These are phyloP conservation scores for Naganishia onofrii DNA, from an alignment of 768 basidiomycete species.

Conservation along the genomic window DNA sequence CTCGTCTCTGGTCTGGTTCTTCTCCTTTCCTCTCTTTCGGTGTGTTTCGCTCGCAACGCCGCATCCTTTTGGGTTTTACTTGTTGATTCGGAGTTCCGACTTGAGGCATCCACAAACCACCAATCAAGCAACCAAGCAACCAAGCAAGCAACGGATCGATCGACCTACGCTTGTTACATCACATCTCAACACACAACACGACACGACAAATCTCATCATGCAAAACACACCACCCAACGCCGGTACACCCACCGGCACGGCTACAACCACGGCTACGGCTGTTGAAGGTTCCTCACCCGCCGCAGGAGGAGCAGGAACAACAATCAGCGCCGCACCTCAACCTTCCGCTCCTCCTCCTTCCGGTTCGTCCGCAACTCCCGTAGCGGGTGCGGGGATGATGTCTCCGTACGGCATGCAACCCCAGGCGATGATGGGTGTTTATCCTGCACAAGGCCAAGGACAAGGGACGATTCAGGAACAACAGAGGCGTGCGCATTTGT, in stretches of 20 bases:
- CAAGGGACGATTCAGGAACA: slow-evolving; percentile 16
- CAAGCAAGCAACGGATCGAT: too few species aligned
- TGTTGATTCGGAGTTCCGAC: too few species aligned
- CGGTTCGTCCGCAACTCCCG: too few species aligned
- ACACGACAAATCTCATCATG: not conserved
- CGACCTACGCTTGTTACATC: too few species aligned
- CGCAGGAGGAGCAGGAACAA: not conserved
- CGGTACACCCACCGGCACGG: not conserved
- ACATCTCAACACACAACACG: not conserved
- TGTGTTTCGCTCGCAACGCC: too few species aligned
- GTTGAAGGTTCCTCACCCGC: too few species aligned
- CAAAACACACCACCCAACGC: not conserved
- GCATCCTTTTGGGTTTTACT: not conserved
- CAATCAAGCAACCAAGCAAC: too few species aligned
- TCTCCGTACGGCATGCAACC: slow-evolving; percentile 6
- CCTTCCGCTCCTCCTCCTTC: not conserved
- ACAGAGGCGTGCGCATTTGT: slow-evolving; percentile 91
- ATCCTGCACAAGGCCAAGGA: not conserved
- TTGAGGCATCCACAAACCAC: too few species aligned
- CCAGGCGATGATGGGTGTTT: slow-evolving; percentile 18
- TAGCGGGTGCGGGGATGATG: not conserved
- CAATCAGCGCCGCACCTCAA: not conserved
- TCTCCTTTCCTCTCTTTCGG: slow-evolving; percentile 51
- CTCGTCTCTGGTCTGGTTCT: slow-evolving; percentile 55
- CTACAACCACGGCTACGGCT: not conserved